Percentiles rank a stretch among this genome's conserved stretches.
These are phyloP conservation scores for Phaeosphaeriaceae sp. DNA, from an alignment of 2,329 filamentous ascomycete genomes.

Conservation along the genomic window DNA sequence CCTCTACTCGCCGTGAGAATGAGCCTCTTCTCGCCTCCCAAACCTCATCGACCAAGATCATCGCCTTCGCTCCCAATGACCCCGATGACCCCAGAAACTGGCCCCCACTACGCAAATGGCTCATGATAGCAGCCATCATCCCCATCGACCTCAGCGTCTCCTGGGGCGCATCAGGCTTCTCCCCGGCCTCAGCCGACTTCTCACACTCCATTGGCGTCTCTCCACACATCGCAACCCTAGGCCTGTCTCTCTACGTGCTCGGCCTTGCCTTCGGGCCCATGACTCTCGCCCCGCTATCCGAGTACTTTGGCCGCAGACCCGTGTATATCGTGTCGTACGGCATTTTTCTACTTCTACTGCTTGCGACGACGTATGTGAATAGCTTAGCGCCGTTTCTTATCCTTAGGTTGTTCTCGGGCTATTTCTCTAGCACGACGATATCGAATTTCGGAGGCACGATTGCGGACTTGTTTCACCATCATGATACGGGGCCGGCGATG, in stretches of 20 bases:
- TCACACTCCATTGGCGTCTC: constrained; percentile 51
- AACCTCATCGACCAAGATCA: constrained; percentile 11
- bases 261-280: constrained; percentile 53
- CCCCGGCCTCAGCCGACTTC: constrained; percentile 53
- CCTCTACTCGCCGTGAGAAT: constrained; percentile 2
- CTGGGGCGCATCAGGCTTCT: constrained; percentile 58
- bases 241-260: constrained; percentile 56
- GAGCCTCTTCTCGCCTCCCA: constrained; percentile 14
- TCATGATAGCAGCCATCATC: constrained; percentile 44
- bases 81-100: constrained; percentile 46
- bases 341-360: constrained; percentile 52
- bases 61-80: constrained; percentile 25
- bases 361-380: constrained; percentile 53
- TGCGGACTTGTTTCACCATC: constrained; percentile 54
- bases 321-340: constrained; percentile 54
- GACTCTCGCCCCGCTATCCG: constrained; percentile 43
- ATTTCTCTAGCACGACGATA: constrained; percentile 52
- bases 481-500: constrained; percentile 53
- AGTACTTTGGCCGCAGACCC: constrained; percentile 53
- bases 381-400: constrained; percentile 52
- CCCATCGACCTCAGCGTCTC: constrained; percentile 46
- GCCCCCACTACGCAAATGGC: constrained; percentile 41
- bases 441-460: constrained; percentile 54
- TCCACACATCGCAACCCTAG: constrained; percentile 52
- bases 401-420: constrained; percentile 54